These are phyloP conservation scores for Coprinopsis marcescibilis DNA, from an alignment of 768 basidiomycete species.

Conservation along the genomic window DNA sequence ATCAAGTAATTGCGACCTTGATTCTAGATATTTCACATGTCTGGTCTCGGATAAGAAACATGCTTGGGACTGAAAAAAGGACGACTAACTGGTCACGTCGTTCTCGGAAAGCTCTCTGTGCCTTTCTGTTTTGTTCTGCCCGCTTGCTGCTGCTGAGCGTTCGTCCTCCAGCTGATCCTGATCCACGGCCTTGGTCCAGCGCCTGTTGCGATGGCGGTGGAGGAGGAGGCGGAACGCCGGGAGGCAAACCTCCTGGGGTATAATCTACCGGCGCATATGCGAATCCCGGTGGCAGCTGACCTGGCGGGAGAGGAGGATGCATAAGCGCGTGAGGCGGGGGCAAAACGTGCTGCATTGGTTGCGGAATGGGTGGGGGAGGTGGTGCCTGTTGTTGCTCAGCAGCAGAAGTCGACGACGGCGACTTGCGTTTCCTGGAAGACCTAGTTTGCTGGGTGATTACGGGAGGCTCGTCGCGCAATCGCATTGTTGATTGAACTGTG, in stretches of 20 bases:
- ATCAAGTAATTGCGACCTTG: conserved; percentile 79
- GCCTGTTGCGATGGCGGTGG: conserved; percentile 24
- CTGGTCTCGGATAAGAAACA: conserved; percentile 29
- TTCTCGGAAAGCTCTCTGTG: conserved; percentile 87
- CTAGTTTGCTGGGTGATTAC: conserved; percentile 41
- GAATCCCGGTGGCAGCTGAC: conserved; percentile 43
- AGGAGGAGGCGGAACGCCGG: conserved; percentile 17
- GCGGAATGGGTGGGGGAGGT: conserved; percentile 23
- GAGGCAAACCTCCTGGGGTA: conserved; percentile 47
- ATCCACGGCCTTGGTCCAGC: conserved; percentile 19
- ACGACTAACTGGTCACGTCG: conserved; percentile 77
- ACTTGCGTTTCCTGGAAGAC: conserved; percentile 59
- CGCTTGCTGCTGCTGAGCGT: conserved; percentile 76
- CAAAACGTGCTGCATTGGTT: conserved; percentile 44
- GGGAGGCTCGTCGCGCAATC: conserved; percentile 56
- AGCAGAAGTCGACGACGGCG: conserved; percentile 41
- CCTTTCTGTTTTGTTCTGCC: conserved; percentile 92
- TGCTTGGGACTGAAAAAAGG: conserved; percentile 10
- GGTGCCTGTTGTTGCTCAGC: conserved; percentile 28
- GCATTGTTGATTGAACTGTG: conserved; percentile 35
- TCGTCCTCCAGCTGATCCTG: conserved; percentile 32
- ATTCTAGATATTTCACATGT: conserved; percentile 84
- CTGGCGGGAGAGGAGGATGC: conserved; percentile 32
- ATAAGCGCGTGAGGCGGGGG: conserved; percentile 52
- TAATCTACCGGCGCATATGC: conserved; percentile 46